Evolutionary conservation across 1,139 yeast genomes (phyloP).

Genomic region (Suhomyces guaymorum): DNA sequence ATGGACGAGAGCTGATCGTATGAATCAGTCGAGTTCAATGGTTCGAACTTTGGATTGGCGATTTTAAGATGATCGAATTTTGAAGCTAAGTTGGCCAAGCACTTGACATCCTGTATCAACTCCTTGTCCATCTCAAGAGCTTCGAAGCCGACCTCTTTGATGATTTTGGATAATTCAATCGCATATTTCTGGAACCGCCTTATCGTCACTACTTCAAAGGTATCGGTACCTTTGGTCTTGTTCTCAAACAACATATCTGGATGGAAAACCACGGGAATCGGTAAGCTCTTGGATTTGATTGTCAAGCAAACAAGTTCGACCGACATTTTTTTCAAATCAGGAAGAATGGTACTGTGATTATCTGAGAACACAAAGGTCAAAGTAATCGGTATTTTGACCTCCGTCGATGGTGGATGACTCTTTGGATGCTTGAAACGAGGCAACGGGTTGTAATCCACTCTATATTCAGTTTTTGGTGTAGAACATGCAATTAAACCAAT

Average conservation of each 20-base stretch:
- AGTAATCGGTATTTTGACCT: constrained; percentile 30
- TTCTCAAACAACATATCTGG: constrained; percentile 41
- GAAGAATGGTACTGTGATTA: constrained; percentile 21
- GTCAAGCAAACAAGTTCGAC: constrained; percentile 37
- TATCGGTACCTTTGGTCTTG: constrained; percentile 31
- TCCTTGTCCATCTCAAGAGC: constrained; percentile 28
- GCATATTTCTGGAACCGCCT: constrained; percentile 37
- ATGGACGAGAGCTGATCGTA: constrained; percentile 16
- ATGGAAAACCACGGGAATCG: constrained; percentile 40
- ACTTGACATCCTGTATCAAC: constrained; percentile 32
- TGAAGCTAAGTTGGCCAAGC: constrained; percentile 34
- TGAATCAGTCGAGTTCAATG: constrained; percentile 4
- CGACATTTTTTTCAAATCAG: constrained; percentile 32
- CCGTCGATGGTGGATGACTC: constrained; percentile 14
- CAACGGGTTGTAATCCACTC: constrained; percentile 24
- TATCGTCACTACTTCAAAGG: constrained; percentile 34
- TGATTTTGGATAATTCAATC: constrained; percentile 28
- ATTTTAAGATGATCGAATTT: constrained; percentile 28
- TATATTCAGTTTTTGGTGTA: constrained; percentile 32
- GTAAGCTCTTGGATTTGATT: constrained; percentile 32
- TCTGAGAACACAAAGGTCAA: constrained; percentile 27
- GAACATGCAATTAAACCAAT: constrained; percentile 37
- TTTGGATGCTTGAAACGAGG: constrained; percentile 14
- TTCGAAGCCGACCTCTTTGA: constrained; percentile 28
- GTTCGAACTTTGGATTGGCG: constrained; percentile 15